phyloP scores from a whole-genome alignment of 257 asterid genomes.

The Solanum clarkiae region DNA sequence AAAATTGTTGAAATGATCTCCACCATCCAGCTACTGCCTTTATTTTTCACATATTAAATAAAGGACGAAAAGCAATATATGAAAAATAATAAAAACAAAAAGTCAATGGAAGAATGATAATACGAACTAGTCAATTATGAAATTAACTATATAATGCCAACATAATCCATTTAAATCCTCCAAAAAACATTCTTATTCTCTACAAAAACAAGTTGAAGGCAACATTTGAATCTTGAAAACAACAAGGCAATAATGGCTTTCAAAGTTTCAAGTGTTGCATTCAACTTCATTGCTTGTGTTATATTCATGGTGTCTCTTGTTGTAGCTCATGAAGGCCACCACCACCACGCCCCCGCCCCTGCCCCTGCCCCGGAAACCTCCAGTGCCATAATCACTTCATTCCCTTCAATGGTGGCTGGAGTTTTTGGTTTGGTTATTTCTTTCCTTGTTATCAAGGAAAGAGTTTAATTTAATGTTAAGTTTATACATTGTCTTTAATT shows the following conservation, averaged over 20 bases:
- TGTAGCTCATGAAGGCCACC: neutral
- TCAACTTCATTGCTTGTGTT: neutral
- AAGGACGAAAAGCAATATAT: neutral
- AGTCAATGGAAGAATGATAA: neutral
- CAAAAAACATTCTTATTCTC: neutral
- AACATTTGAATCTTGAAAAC: neutral
- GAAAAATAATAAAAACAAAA: neutral
- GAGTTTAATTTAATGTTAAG: neutral
- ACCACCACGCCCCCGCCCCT: neutral
- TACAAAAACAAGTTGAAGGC: neutral
- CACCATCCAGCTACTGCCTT: neutral
- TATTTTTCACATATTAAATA: neutral
- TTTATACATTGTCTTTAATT: too few relatives aligned
- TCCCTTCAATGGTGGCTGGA: neutral
- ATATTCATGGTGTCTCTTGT: neutral
- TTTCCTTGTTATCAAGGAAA: neutral
- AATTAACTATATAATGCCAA: neutral
- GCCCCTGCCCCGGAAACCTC: neutral
- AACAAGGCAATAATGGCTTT: neutral
- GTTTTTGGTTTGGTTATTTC: conserved; percentile 1
- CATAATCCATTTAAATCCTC: neutral
- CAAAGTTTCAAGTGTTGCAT: neutral
- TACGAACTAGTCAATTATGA: neutral
- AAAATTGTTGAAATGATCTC: neutral
- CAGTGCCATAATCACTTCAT: neutral